Conservation (phyloP, 1,284 basidiomycete species). For the Puccinia horiana region DNA sequence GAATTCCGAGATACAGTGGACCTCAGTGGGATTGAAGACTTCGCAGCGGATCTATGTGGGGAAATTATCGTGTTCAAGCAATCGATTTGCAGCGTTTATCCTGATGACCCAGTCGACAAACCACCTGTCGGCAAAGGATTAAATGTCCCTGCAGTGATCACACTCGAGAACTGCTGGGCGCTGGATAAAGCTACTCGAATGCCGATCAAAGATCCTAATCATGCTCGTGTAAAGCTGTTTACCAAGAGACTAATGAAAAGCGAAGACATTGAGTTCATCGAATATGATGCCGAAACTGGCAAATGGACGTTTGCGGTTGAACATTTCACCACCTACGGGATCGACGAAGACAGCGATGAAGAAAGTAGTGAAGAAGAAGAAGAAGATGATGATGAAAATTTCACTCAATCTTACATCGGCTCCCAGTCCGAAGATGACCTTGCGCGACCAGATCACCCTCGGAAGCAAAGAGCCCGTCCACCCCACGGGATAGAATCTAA, state of each 20-base stretch:
- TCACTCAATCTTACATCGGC: constrained; percentile 52
- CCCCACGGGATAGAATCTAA: neutral
- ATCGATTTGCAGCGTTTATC: constrained; percentile 90
- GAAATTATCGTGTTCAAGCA: constrained; percentile 84
- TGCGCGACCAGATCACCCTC: neutral
- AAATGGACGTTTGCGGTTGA: constrained; percentile 92
- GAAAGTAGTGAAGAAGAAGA: constrained; percentile 56
- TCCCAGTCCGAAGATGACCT: constrained; percentile 31
- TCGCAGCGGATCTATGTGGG: constrained; percentile 76
- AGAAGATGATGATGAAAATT: constrained; percentile 51
- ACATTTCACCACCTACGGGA: constrained; percentile 68
- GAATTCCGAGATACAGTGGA: constrained; percentile 89
- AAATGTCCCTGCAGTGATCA: constrained; percentile 81
- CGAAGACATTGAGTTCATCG: constrained; percentile 80
- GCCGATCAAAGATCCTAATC: constrained; percentile 78
- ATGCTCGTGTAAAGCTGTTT: constrained; percentile 74
- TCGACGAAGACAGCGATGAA: constrained; percentile 56
- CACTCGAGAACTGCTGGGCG: constrained; percentile 80
- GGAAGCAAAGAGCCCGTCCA: neutral
- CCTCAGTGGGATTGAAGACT: constrained; percentile 77
- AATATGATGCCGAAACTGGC: constrained; percentile 76
- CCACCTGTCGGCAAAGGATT: constrained; percentile 79
- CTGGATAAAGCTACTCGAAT: constrained; percentile 87
- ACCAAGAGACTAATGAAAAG: constrained; percentile 80
- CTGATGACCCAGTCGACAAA: constrained; percentile 77